Base-by-base conservation (phyloP, 2,329 filamentous ascomycete species). In the Shiraia sp. region DNA sequence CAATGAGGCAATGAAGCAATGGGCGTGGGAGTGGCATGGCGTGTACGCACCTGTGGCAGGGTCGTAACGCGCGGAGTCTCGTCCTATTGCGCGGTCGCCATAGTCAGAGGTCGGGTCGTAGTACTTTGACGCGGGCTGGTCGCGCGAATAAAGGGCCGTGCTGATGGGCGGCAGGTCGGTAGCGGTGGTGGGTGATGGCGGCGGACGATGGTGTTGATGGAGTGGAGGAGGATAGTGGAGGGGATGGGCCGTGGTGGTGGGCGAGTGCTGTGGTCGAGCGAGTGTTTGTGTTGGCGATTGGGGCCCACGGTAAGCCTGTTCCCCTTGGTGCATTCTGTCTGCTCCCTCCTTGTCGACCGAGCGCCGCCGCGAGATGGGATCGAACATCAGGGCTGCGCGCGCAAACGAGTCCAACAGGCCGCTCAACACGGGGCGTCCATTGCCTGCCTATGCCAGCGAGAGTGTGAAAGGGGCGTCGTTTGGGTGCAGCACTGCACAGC, bases 101-200 rank as follows among this genome's bases (percentile, higher is more conserved):
- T 72, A 68, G 53, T 76, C 74, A 42, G 70, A 71, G 29, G 72
- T 74, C 6, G 74, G 75, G 57, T 77, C 75, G 65, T 77, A 77
- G 66, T 76, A 77, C 57, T 69, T 70, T 39, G 72, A 70, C 13
- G 65, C 55, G n/a, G 68, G 58, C 47, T 61, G 63, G 48, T 72
- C 70, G 59, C 71, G 71, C 39, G 56, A 38, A 51, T 70, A 68
- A 49, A 68, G 48, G 57, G 65, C 65, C 42, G 66, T 63, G 58
- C 55, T 61, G 56, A 71, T 65, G 51, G 69, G 61, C 46, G 69
- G 71, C 32, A 72, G 64, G 48, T 68, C 68, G 50, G 67, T 57
- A n/a, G n/a, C n/a, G 39, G 68, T 67, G 30, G 61, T 42, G 27
- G 72, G 72, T 37, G 67, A 47, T 10, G 36, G 31, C 6, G 49